Conservation (phyloP, 306 rosid species). For the Nissolia schottii region DNA sequence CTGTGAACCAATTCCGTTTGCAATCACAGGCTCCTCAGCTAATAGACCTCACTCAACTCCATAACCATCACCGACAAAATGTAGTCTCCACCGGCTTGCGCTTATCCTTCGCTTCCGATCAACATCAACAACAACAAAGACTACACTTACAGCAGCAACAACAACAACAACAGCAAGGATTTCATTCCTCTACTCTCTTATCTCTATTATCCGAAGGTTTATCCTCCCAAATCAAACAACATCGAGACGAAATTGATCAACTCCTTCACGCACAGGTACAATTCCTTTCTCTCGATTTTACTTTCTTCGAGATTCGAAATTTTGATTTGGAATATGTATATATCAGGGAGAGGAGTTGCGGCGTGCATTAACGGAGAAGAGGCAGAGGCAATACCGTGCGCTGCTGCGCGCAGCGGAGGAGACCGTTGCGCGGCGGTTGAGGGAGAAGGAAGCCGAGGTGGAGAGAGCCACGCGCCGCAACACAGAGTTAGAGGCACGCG, state of each 20-base stretch:
- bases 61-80: slow-evolving; percentile 58
- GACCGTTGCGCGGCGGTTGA: slow-evolving; percentile 42
- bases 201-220: slow-evolving; percentile 57
- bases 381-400: slow-evolving; percentile 58
- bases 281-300: not conserved
- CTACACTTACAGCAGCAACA: slow-evolving; percentile 27
- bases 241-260: slow-evolving; percentile 66
- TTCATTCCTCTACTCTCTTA: slow-evolving; percentile 39
- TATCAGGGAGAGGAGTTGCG: slow-evolving; percentile 64
- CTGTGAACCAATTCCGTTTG: slow-evolving; percentile 43
- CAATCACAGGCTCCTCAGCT: slow-evolving; percentile 66
- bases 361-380: slow-evolving; percentile 61
- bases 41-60: slow-evolving; percentile 80
- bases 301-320: not conserved
- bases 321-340: not conserved
- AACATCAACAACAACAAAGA: slow-evolving; percentile 38
- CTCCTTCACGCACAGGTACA: slow-evolving; percentile 76
- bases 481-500: slow-evolving; percentile 81
- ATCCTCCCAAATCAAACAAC: slow-evolving; percentile 66
- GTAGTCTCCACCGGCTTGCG: slow-evolving; percentile 87
- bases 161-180: slow-evolving; percentile 28
- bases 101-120: slow-evolving; percentile 46
- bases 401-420: slow-evolving; percentile 64
- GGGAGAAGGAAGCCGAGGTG: slow-evolving; percentile 65
- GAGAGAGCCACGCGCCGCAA: slow-evolving; percentile 66